Conservation (phyloP, 2,329 filamentous ascomycete genomes). For the Venturia aucupariae region DNA sequence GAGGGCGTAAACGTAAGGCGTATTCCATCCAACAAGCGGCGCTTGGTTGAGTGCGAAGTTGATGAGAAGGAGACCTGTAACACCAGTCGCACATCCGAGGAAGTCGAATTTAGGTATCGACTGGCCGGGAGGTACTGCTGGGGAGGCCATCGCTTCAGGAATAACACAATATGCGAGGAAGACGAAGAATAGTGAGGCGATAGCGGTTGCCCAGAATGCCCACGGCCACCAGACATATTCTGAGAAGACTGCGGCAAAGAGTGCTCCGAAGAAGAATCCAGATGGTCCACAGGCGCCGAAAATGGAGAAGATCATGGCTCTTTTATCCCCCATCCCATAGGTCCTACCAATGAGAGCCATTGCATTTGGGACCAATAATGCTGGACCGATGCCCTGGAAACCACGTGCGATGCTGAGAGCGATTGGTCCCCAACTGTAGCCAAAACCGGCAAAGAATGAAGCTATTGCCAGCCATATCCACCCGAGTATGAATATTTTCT, state of each 20-base stretch:
- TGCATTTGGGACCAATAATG: conserved; percentile 15
- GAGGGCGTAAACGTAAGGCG: conserved; percentile 22
- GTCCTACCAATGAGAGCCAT: conserved; percentile 16
- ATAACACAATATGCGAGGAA: conserved; percentile 22
- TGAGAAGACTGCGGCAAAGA: conserved; percentile 9
- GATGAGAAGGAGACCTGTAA: conserved; percentile 24
- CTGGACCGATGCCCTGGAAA: conserved; percentile 38
- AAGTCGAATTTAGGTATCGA: conserved; percentile 21
- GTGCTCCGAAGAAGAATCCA: conserved; percentile 13
- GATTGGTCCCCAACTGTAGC: conserved; percentile 32
- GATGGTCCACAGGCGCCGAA: conserved; percentile 14
- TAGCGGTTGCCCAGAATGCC: conserved; percentile 24
- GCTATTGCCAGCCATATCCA: conserved; percentile 29
- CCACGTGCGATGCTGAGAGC: conserved; percentile 45
- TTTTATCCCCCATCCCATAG: conserved; percentile 13
- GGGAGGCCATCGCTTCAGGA: conserved; percentile 12
- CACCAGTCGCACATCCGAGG: conserved; percentile 22
- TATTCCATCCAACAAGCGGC: conserved; percentile 24
- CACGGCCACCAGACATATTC: conserved; percentile 23
- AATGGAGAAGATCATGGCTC: conserved; percentile 12
- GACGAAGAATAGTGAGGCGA: conserved; percentile 20
- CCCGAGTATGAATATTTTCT: conserved; percentile 27
- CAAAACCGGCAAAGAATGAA: conserved; percentile 29
- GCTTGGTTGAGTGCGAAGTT: conserved; percentile 27
- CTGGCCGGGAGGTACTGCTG: conserved; percentile 11